Conservation (phyloP, 306 rosid genomes). For the Prunus dulcis region DNA sequence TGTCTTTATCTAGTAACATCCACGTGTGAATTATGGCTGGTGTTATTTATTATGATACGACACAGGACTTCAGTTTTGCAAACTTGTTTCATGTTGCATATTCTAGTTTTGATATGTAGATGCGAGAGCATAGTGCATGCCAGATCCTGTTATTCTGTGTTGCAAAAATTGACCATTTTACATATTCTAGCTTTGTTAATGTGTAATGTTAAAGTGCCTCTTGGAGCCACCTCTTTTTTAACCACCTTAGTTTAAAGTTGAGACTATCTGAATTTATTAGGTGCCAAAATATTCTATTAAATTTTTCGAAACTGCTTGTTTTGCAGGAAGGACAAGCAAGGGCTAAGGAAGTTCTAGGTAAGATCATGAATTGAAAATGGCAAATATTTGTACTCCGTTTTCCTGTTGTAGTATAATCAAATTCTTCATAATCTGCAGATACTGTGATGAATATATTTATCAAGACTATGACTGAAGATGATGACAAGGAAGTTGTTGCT, state of each 20-base stretch:
- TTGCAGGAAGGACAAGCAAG: conserved; percentile 82
- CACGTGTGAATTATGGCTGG: not conserved
- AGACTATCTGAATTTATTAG: not conserved
- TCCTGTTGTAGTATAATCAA: conserved; percentile 2
- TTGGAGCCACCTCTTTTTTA: not conserved
- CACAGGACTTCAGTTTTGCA: not conserved
- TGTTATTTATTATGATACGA: not conserved
- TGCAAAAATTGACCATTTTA: not conserved
- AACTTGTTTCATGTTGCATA: not conserved
- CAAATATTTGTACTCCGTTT: conserved; percentile 8
- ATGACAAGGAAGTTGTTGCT: conserved; percentile 94
- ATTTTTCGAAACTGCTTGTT: conserved; percentile 16
- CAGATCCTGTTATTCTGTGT: not conserved
- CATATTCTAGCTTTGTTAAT: not conserved
- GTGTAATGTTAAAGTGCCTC: not conserved
- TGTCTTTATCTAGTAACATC: no score
- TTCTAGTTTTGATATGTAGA: not conserved
- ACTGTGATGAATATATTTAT: conserved; percentile 71
- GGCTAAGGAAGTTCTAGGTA: conserved; percentile 73
- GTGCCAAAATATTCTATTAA: not conserved
- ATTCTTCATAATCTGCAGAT: conserved; percentile 45
- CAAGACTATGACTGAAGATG: conserved; percentile 91
- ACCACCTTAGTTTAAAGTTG: not conserved
- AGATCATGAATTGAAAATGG: conserved; percentile 25
- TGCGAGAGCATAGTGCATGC: not conserved